phyloP scores from a whole-genome alignment of 2,329 filamentous ascomycete species.

The Ophiocordyceps camponoti-floridani region DNA sequence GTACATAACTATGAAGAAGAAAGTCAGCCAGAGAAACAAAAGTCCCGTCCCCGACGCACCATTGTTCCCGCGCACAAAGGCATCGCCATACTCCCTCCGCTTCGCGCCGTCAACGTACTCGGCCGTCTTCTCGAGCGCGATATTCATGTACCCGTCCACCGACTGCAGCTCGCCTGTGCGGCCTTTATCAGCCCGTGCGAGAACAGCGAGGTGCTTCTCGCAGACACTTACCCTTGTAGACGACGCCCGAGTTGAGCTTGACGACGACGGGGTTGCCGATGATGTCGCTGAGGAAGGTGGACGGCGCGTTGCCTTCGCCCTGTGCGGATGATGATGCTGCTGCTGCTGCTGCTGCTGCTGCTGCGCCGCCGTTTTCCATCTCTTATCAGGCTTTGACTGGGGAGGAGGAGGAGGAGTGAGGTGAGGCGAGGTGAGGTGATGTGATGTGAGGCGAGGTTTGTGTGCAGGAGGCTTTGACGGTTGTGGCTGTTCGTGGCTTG shows the following conservation, averaged over 20 bases:
- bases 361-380: conserved; percentile 58
- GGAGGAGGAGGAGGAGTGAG: not conserved
- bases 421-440: no score
- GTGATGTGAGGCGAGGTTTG: no score
- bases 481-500: no score
- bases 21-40: not conserved
- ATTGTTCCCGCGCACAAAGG: conserved; percentile 92
- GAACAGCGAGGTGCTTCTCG: not conserved
- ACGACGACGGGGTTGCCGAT: conserved; percentile 89
- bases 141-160: conserved; percentile 99
- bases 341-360: no score
- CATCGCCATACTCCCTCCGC: conserved; percentile 75
- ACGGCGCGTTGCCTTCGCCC: conserved; percentile 74
- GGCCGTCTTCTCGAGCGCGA: conserved; percentile 86
- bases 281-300: conserved; percentile 82
- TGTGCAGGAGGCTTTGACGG: no score
- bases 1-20: conserved; percentile 39
- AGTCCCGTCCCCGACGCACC: conserved; percentile 32
- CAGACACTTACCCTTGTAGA: conserved; percentile 81
- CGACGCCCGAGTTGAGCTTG: conserved; percentile 94
- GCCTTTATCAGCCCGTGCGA: not conserved
- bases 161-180: conserved; percentile 74
- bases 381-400: not conserved
- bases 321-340: no score
- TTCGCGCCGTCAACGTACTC: conserved; percentile 79